Percentiles rank a stretch among this genome's conserved stretches.
Conservation (phyloP, 257 asterid species). For the Scutellaria minor region DNA sequence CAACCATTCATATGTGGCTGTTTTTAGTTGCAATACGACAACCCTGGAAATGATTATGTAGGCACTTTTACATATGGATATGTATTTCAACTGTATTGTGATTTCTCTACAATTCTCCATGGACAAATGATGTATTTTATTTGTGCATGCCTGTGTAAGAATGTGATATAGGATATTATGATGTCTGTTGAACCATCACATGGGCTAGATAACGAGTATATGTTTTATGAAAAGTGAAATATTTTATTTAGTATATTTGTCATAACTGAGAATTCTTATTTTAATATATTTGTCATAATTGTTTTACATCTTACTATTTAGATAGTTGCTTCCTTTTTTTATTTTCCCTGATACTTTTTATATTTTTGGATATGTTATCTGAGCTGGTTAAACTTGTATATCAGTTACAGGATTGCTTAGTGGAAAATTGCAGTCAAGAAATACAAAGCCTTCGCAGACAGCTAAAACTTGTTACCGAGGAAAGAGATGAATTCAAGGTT, state of each 20-base stretch:
- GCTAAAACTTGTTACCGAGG: slow-evolving; percentile 62
- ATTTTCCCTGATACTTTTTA: slow-evolving; percentile 4
- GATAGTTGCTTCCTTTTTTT: not conserved
- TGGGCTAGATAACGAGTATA: not conserved
- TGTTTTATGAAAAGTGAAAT: too few relatives aligned
- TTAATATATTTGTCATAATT: not conserved
- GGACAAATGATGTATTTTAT: not conserved
- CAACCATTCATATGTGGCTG: slow-evolving; percentile 4
- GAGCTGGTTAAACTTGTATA: slow-evolving; percentile 21
- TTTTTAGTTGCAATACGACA: not conserved
- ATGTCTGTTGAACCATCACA: not conserved
- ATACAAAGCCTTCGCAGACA: slow-evolving; percentile 64
- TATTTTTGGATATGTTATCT: not conserved
- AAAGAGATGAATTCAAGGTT: slow-evolving; percentile 87
- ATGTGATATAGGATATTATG: slow-evolving; percentile 3
- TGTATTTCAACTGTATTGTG: slow-evolving; percentile 3
- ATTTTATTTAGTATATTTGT: not conserved
- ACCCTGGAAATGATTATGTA: slow-evolving; percentile 11
- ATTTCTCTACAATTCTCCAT: not conserved
- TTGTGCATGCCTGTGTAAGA: not conserved
- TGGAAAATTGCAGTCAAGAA: slow-evolving; percentile 65
- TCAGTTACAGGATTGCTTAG: slow-evolving; percentile 56
- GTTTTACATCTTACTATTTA: slow-evolving; percentile 2
- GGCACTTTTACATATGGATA: slow-evolving; percentile 6
- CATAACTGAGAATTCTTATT: not conserved